Evolutionary conservation across 495 filamentous ascomycete genomes (phyloP).

Genomic region (Talaromyces ruber): DNA sequence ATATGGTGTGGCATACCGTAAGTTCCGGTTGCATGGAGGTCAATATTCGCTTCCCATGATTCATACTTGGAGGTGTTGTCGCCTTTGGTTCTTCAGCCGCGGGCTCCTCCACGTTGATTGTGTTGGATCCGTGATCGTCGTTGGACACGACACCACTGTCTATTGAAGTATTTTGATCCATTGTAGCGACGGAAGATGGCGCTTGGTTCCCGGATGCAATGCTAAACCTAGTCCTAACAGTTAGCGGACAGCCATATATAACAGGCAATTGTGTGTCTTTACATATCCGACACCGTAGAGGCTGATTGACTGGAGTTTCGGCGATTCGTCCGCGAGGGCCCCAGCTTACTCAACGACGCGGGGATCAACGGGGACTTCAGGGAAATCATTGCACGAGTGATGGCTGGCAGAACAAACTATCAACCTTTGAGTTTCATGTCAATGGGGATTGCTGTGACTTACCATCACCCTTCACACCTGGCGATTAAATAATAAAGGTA

Average conservation of each 20-base stretch:
- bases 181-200: neutral
- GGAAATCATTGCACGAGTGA: conserved; percentile 2
- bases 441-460: neutral
- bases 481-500: neutral
- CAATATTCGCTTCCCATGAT: neutral
- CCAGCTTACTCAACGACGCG: conserved; percentile 3
- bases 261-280: too few relatives aligned
- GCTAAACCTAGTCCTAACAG: neutral
- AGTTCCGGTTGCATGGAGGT: conserved; percentile 16
- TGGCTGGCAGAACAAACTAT: neutral
- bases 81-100: neutral
- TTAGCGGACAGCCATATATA: neutral
- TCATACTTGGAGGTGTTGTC: neutral
- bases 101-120: neutral
- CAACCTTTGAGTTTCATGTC: neutral
- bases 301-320: neutral
- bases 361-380: conserved; percentile 1
- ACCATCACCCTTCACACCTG: conserved; percentile 1
- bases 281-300: neutral
- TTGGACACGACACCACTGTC: neutral
- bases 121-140: neutral
- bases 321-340: neutral
- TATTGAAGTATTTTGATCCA: neutral
- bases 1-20: conserved; percentile 23
- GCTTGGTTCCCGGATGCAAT: neutral